Evolutionary conservation across 2,329 filamentous ascomycete genomes (phyloP).

Genomic region (Fragosphaeria purpurea): DNA sequence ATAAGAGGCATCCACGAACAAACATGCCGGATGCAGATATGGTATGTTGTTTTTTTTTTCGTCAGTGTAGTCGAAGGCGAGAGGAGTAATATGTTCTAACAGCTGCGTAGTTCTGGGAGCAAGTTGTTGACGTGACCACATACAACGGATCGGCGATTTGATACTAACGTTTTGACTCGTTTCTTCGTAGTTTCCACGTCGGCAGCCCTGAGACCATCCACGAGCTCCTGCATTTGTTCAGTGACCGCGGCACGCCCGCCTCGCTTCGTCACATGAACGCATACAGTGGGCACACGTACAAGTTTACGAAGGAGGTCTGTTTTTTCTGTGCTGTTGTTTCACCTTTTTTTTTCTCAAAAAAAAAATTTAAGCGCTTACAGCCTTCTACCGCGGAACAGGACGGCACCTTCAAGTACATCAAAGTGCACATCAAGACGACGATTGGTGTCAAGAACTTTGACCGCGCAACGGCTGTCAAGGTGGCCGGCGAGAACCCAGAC

Average conservation of each 20-base stretch:
- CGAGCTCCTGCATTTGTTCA: conserved; percentile 41
- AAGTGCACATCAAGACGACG: conserved; percentile 10
- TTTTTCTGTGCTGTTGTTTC: not conserved
- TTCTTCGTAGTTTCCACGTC: conserved; percentile 20
- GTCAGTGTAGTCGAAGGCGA: too few relatives aligned
- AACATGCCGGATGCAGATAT: conserved; percentile 32
- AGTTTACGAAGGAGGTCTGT: conserved; percentile 24
- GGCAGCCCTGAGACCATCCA: conserved; percentile 40
- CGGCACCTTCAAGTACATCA: conserved; percentile 10
- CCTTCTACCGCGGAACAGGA: conserved; percentile 1
- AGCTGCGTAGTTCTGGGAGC: conserved; percentile 22
- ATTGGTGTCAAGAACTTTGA: conserved; percentile 2
- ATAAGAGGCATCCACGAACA: conserved; percentile 33
- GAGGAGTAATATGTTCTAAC: too few relatives aligned
- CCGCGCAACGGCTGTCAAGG: conserved; percentile 1
- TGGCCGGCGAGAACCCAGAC: conserved; percentile 5
- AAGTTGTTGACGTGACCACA: not conserved
- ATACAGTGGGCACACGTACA: conserved; percentile 40
- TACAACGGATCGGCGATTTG: not conserved
- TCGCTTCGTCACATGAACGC: conserved; percentile 36
- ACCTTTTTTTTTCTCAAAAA: not conserved
- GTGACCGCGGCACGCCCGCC: conserved; percentile 36
- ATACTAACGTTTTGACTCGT: not conserved
- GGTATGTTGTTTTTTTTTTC: conserved; percentile 24
- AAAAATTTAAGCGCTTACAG: not conserved